phyloP scores from a whole-genome alignment of 73 alveolate species.

The Paramecium pentaurelia region DNA sequence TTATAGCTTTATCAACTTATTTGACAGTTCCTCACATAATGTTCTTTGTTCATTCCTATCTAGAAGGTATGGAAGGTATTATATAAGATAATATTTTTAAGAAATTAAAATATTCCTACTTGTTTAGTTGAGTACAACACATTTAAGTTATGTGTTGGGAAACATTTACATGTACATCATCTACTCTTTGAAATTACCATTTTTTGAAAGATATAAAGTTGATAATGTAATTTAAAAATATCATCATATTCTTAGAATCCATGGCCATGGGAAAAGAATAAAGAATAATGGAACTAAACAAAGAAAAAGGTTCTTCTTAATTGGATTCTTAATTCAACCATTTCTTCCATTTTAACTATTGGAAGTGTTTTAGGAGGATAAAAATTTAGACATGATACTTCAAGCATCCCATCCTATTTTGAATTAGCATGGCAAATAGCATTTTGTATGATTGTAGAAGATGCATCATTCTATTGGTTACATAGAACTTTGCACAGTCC shows the following conservation, averaged over 20 bases:
- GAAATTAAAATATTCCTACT: not conserved
- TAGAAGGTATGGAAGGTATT: not conserved
- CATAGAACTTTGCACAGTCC: constrained; percentile 74
- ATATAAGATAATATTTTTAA: not conserved
- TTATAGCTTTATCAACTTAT: not conserved
- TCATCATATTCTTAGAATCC: constrained; percentile 2
- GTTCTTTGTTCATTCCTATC: not conserved
- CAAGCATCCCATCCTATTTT: constrained; percentile 55
- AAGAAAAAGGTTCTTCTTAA: not conserved
- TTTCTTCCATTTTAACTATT: not conserved
- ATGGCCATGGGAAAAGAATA: constrained; percentile 78
- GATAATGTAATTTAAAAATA: not conserved
- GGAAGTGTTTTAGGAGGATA: not conserved
- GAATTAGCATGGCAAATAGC: constrained; percentile 57
- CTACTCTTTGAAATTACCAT: constrained; percentile 63
- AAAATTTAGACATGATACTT: constrained; percentile 13
- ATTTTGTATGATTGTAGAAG: constrained; percentile 63
- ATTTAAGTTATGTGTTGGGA: not conserved
- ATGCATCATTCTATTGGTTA: constrained; percentile 64
- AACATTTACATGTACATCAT: not conserved
- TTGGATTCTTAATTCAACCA: constrained; percentile 24
- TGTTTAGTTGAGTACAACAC: not conserved
- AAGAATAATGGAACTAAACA: not conserved
- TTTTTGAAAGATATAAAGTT: constrained; percentile 71
- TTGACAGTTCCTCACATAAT: not conserved